Percentiles rank a stretch among this genome's conserved stretches.
These are phyloP conservation scores for Erigeron canadensis DNA, from an alignment of 129 eudicot species.

Conservation along the genomic window DNA sequence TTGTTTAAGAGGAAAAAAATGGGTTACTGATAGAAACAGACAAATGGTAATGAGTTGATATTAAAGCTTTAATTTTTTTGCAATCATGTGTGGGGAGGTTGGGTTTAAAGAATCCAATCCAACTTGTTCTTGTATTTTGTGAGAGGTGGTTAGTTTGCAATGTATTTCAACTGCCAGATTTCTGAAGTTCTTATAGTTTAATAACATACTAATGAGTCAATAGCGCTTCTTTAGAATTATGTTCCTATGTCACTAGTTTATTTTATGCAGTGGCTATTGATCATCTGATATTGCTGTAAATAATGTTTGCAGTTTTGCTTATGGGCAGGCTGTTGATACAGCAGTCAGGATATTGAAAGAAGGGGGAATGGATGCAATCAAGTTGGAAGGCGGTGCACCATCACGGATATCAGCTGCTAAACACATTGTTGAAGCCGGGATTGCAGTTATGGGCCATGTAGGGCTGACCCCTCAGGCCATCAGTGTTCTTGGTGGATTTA, in stretches of 20 bases:
- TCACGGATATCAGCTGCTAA: slow-evolving; percentile 93
- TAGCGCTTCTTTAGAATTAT: not conserved
- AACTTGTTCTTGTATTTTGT: not conserved
- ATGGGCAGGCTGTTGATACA: slow-evolving; percentile 91
- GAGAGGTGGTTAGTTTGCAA: not conserved
- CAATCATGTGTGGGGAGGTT: too few relatives aligned
- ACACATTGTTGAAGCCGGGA: slow-evolving; percentile 93
- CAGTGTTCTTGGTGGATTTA: slow-evolving; percentile 98
- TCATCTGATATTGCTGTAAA: slow-evolving; percentile 11
- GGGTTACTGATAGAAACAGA: not conserved
- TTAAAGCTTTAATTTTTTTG: too few relatives aligned
- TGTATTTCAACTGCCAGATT: not conserved
- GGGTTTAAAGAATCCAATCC: too few relatives aligned
- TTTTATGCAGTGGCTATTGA: not conserved
- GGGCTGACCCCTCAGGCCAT: slow-evolving; percentile 98
- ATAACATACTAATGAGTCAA: slow-evolving; percentile 10
- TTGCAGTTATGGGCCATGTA: slow-evolving; percentile 96
- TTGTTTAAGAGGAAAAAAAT: slow-evolving; percentile 4
- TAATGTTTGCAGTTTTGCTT: slow-evolving; percentile 45
- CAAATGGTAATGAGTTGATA: not conserved
- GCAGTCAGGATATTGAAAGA: slow-evolving; percentile 88
- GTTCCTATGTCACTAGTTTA: too few relatives aligned
- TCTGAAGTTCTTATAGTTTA: not conserved
- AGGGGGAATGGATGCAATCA: slow-evolving; percentile 99
- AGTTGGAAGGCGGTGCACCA: slow-evolving; percentile 94